Conservation (phyloP, 495 filamentous ascomycete species). For the Hypoxylon fuscum region DNA sequence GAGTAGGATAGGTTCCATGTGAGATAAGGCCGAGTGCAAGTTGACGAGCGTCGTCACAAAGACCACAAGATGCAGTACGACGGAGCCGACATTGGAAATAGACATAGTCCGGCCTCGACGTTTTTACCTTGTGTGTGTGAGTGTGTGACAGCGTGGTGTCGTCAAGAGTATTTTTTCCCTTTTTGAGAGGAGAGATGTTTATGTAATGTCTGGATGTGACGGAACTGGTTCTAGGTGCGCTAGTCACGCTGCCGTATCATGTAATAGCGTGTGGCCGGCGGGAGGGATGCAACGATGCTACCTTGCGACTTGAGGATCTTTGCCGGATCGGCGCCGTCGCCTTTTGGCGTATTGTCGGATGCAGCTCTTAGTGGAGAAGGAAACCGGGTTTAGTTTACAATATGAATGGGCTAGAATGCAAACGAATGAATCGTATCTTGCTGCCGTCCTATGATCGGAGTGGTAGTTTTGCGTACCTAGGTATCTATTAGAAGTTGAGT, state of each 20-base stretch:
- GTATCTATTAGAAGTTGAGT: too few relatives aligned
- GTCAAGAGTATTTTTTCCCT: too few relatives aligned
- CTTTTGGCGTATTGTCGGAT: constrained; percentile 4
- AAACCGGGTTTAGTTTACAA: too few relatives aligned
- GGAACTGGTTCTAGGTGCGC: too few relatives aligned
- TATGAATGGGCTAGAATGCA: too few relatives aligned
- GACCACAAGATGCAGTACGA: constrained; percentile 49
- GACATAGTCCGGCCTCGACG: constrained; percentile 45
- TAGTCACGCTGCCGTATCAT: too few relatives aligned
- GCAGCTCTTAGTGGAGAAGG: too few relatives aligned
- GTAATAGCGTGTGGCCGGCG: too few relatives aligned
- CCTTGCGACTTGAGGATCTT: constrained; percentile 28
- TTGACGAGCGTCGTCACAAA: constrained; percentile 53
- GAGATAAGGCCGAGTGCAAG: constrained; percentile 47
- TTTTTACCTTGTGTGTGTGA: constrained; percentile 11
- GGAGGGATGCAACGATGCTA: constrained; percentile 19
- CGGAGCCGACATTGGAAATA: constrained; percentile 49
- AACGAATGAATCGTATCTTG: too few relatives aligned
- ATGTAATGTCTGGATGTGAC: too few relatives aligned
- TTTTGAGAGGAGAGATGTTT: constrained; percentile 10
- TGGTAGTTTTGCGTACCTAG: too few relatives aligned
- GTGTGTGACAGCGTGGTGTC: neutral
- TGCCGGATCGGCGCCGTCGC: constrained; percentile 8
- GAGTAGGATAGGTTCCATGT: constrained; percentile 45
- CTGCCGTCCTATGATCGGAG: too few relatives aligned